Percentiles rank a stretch among this genome's conserved stretches.
phyloP scores from a whole-genome alignment of 2,329 filamentous ascomycete species.

The Pseudopithomyces chartarum region DNA sequence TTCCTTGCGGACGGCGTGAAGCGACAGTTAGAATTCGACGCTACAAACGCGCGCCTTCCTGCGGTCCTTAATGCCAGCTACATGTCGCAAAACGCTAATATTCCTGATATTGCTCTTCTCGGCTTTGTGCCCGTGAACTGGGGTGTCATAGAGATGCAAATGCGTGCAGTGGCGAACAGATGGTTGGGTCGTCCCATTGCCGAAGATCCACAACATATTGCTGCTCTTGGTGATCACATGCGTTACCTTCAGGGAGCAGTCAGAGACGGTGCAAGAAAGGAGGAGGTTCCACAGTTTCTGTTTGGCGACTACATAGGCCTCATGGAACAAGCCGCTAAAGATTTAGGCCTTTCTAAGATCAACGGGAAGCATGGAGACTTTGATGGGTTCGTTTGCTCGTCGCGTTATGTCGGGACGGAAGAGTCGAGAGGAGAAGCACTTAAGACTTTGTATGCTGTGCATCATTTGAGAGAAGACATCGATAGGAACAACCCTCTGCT shows the following conservation, averaged over 20 bases:
- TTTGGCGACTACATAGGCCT: conserved; percentile 79
- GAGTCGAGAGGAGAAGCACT: conserved; percentile 46
- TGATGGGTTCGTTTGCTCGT: conserved; percentile 53
- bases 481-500: conserved; percentile 57
- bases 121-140: conserved; percentile 80
- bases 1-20: conserved; percentile 65
- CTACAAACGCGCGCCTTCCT: conserved; percentile 50
- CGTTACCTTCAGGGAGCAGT: conserved; percentile 24
- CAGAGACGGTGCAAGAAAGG: conserved; percentile 34
- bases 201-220: conserved; percentile 10
- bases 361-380: conserved; percentile 42
- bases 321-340: conserved; percentile 70
- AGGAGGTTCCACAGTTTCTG: conserved; percentile 69
- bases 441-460: conserved; percentile 52
- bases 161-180: conserved; percentile 62
- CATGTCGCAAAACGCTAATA: conserved; percentile 56
- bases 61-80: conserved; percentile 51
- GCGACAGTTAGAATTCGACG: conserved; percentile 60
- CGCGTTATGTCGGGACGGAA: conserved; percentile 27
- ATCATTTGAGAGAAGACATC: conserved; percentile 44
- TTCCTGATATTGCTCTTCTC: conserved; percentile 72
- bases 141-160: conserved; percentile 85
- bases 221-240: conserved; percentile 39
- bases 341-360: conserved; percentile 56
- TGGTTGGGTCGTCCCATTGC: conserved; percentile 21